Evolutionary conservation across 306 rosid genomes (phyloP).

Genomic region (Lathyrus aphaca): DNA sequence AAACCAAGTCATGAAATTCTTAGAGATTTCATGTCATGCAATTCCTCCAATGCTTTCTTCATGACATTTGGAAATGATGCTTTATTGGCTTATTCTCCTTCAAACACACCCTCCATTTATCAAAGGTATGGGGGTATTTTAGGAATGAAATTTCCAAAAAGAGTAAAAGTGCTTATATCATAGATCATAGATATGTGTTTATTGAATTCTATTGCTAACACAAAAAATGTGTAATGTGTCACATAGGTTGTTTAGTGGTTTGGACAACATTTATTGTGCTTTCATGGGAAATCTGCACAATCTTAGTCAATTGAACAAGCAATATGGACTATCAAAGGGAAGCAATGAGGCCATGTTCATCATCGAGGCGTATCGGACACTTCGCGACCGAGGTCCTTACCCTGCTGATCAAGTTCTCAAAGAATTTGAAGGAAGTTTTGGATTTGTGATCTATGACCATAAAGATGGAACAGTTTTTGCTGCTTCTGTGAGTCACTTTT

Average conservation of each 20-base stretch:
- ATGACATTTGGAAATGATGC: conserved; percentile 65
- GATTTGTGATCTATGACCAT: conserved; percentile 72
- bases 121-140: conserved; percentile 49
- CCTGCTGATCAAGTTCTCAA: conserved; percentile 95
- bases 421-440: conserved; percentile 85
- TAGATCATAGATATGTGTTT: neutral
- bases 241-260: conserved; percentile 79
- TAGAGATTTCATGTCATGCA: conserved; percentile 55
- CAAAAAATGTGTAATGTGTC: conserved; percentile 12
- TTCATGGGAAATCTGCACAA: conserved; percentile 76
- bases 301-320: conserved; percentile 67
- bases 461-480: conserved; percentile 68
- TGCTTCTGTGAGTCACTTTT: conserved; percentile 58
- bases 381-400: conserved; percentile 88
- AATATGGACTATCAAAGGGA: conserved; percentile 75
- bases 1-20: conserved; percentile 59
- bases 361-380: conserved; percentile 80
- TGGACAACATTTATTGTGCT: conserved; percentile 76
- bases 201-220: conserved; percentile 9
- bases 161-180: too few relatives aligned
- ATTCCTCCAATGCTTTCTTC: conserved; percentile 54
- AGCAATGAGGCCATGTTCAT: conserved; percentile 79
- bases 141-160: too few relatives aligned
- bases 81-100: conserved; percentile 57
- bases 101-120: conserved; percentile 35